Conservation (phyloP, 2,329 filamentous ascomycete species). For the Trichoderma sp. region DNA sequence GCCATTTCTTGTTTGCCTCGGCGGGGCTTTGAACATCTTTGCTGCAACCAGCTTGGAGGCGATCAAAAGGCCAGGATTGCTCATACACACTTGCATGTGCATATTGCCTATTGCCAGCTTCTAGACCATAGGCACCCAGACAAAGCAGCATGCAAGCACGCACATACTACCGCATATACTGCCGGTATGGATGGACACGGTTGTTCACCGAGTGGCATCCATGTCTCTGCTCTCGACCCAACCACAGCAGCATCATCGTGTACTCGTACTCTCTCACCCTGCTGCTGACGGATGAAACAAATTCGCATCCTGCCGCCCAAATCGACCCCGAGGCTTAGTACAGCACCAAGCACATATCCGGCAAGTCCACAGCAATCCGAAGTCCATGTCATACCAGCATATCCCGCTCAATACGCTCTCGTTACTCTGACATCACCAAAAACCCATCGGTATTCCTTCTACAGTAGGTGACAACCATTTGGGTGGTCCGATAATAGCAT, state of each 20-base stretch:
- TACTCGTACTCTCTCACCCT: not conserved
- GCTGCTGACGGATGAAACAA: conserved; percentile 8
- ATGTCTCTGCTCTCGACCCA: not conserved
- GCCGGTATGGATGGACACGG: not conserved
- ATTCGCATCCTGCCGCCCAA: not conserved
- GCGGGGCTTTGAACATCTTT: conserved; percentile 1
- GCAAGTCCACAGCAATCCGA: not conserved
- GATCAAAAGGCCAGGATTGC: not conserved
- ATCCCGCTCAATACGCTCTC: not conserved
- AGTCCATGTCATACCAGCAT: not conserved
- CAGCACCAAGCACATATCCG: not conserved
- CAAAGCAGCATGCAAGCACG: not conserved
- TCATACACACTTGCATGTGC: not conserved
- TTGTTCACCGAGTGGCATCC: not conserved
- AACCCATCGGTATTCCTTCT: not conserved
- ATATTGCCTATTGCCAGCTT: not conserved
- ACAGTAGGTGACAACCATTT: conserved; percentile 4
- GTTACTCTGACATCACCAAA: not conserved
- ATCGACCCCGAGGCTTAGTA: not conserved
- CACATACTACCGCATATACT: not conserved
- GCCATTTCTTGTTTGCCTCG: not conserved
- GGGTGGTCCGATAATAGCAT: conserved; percentile 10
- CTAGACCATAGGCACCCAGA: too few relatives aligned
- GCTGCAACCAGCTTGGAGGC: not conserved
- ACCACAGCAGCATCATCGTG: not conserved